Evolutionary conservation across 352 stramenopile genomes (phyloP), one percentile per base, ranked within the genome.

Genomic region (Phytophthora macrochlamydospora): DNA sequence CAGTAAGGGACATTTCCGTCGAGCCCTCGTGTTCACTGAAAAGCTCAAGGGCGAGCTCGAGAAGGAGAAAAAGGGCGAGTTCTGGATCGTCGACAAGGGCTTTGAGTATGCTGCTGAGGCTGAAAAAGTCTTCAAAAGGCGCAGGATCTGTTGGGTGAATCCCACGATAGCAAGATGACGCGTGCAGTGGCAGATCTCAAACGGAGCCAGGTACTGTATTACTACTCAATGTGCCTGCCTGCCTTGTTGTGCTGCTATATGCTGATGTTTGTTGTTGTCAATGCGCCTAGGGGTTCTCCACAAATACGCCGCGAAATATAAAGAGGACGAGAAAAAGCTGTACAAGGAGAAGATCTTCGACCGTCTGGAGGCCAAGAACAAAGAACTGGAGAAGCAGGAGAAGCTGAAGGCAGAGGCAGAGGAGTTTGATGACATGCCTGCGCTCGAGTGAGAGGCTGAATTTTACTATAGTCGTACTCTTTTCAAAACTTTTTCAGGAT

Each of bases 331-430:
- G 71, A 95, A 94, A 67, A 94, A 91, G 67, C 62, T 95, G 57
- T 94, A 94, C 78, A 93, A 92, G 56, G 87, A 95, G 51, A 93
- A 94, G 67, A 95, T 95, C 56, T 94, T 95, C 56, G 85, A 92
- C 40, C 82, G 85, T 28, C 79, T 95, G 67, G 66, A 93, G 52
- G 85, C 82, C 45, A 92, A 92, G 66, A 95, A 95, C 75, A 89
- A 90, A 62, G 67, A 77, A 33, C 58, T 91, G 24, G 84, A 94
- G 62, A 74, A 81, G 35, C 69, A 86, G 33, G 87, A 95, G 59
- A 81, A 84, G 66, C 61, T 85, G 38, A 86, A 87, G 50, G 85
- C 81, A 13, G 59, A 85, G 56, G 69, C 79, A 9, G 79, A 94
- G 57, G 83, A 87, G 57, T 95, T 93, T 49, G 85, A 90, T 46